phyloP scores from a whole-genome alignment of 108 stramenopile genomes.

The Ochromonas danica region DNA sequence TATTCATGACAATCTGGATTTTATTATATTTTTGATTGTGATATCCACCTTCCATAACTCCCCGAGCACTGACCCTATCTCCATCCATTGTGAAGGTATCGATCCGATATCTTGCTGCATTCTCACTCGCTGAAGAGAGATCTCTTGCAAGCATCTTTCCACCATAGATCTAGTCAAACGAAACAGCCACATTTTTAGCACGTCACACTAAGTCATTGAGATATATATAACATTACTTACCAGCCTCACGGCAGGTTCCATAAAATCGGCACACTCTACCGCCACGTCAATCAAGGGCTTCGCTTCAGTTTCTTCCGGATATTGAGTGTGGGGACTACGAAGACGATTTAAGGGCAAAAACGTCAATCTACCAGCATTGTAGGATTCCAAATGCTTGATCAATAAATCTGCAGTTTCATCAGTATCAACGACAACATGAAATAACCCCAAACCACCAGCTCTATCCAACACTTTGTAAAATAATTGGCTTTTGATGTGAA shows the following conservation, averaged over 20 bases:
- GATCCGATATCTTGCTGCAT: constrained; percentile 51
- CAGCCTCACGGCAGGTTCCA: constrained; percentile 75
- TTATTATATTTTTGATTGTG: constrained; percentile 34
- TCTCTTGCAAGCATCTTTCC: constrained; percentile 70
- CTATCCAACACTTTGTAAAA: constrained; percentile 88
- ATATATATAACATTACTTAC: background rate
- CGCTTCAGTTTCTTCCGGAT: constrained; percentile 42
- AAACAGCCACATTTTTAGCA: background rate
- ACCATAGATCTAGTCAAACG: constrained; percentile 69
- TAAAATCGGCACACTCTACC: no score
- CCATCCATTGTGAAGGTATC: constrained; percentile 97
- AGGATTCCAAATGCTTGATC: constrained; percentile 77
- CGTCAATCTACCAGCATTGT: constrained; percentile 82
- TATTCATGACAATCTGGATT: background rate
- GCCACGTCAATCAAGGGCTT: constrained; percentile 52
- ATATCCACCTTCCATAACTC: constrained; percentile 85
- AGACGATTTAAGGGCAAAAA: constrained; percentile 94
- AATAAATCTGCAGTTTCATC: constrained; percentile 88
- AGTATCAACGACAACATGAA: constrained; percentile 95
- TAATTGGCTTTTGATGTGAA: constrained; percentile 69
- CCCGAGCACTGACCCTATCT: constrained; percentile 82
- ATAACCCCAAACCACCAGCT: constrained; percentile 86
- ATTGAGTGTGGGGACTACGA: constrained; percentile 61
- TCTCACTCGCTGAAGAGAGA: constrained; percentile 11
- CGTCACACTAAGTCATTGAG: no score